These are phyloP conservation scores for Paralagenidium karlingii DNA, from an alignment of 352 stramenopile species.

Conservation along the genomic window DNA sequence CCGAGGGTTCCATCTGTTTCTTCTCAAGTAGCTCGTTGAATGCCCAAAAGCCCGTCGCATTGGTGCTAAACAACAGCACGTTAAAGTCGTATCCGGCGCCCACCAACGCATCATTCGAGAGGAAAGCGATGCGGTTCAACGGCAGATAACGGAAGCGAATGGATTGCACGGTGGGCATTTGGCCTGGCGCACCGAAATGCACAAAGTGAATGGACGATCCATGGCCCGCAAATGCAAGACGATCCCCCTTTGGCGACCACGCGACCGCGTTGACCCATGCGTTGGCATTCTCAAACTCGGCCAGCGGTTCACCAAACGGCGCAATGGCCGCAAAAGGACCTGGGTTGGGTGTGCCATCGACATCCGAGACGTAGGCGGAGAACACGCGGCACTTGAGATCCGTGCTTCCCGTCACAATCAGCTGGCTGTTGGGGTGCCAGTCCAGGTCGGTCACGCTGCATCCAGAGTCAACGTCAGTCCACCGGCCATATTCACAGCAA, in stretches of 20 bases:
- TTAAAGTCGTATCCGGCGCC: slow-evolving; percentile 89
- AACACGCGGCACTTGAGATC: slow-evolving; percentile 92
- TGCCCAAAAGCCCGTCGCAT: slow-evolving; percentile 60
- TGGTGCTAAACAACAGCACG: slow-evolving; percentile 76
- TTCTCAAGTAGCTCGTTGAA: slow-evolving; percentile 2
- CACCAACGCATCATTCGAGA: slow-evolving; percentile 80
- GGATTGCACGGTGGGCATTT: slow-evolving; percentile 75
- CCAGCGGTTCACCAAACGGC: slow-evolving; percentile 69
- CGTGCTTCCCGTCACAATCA: slow-evolving; percentile 85
- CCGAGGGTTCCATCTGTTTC: background rate
- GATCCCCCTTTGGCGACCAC: slow-evolving; percentile 84
- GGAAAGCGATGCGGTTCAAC: slow-evolving; percentile 76
- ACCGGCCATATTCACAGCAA: background rate
- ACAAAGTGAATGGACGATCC: slow-evolving; percentile 88
- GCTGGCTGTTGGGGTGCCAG: slow-evolving; percentile 89
- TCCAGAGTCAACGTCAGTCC: background rate
- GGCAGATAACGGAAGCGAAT: slow-evolving; percentile 82
- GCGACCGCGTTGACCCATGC: slow-evolving; percentile 88
- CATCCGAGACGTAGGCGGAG: slow-evolving; percentile 72
- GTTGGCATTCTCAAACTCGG: slow-evolving; percentile 78
- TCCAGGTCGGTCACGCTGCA: slow-evolving; percentile 73
- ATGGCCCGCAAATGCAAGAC: slow-evolving; percentile 83
- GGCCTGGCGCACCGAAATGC: slow-evolving; percentile 52
- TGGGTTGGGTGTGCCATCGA: slow-evolving; percentile 60
- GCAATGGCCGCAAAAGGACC: slow-evolving; percentile 63